Conservation (phyloP, 2,329 filamentous ascomycete species). For the Claviceps africana region DNA sequence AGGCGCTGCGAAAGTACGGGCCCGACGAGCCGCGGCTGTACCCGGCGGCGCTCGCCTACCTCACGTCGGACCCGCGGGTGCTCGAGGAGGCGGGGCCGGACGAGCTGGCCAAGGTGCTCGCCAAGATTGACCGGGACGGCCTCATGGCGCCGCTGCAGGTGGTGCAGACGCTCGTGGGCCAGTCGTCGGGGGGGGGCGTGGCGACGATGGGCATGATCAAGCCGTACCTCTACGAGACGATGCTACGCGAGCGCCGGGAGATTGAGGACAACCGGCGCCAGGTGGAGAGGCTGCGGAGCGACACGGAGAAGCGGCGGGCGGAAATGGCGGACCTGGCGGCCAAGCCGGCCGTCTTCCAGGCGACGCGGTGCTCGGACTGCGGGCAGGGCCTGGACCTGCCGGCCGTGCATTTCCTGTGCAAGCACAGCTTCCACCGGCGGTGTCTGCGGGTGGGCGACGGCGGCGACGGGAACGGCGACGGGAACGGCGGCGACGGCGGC, state of each 20-base stretch:
- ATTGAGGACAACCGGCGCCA: constrained; percentile 68
- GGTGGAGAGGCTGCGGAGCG: constrained; percentile 68
- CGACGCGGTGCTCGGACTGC: constrained; percentile 77
- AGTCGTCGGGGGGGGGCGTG: constrained; percentile 39
- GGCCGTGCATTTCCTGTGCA: constrained; percentile 90
- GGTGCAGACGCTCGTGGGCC: constrained; percentile 74
- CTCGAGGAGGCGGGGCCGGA: constrained; percentile 72
- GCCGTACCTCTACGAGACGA: constrained; percentile 76
- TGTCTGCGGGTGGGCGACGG: constrained; percentile 46
- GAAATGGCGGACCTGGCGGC: constrained; percentile 65
- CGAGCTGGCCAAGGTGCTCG: constrained; percentile 66
- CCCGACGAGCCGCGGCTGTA: constrained; percentile 84
- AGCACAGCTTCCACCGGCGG: constrained; percentile 89
- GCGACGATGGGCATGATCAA: constrained; percentile 98
- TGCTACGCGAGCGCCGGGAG: constrained; percentile 75
- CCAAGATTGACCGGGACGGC: constrained; percentile 77
- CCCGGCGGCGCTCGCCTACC: constrained; percentile 80
- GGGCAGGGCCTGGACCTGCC: constrained; percentile 68
- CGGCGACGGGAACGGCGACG: constrained; percentile 1
- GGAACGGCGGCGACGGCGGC: constrained; percentile 29
- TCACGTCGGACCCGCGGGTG: constrained; percentile 70
- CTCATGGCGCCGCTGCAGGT: constrained; percentile 95
- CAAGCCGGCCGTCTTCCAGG: constrained; percentile 81
- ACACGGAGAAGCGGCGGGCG: constrained; percentile 64
- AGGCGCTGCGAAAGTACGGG: constrained; percentile 81